Percentiles rank a stretch among this genome's conserved stretches.
Conservation (phyloP, 2,329 filamentous ascomycete species). For the Exophiala dermatitidis region DNA sequence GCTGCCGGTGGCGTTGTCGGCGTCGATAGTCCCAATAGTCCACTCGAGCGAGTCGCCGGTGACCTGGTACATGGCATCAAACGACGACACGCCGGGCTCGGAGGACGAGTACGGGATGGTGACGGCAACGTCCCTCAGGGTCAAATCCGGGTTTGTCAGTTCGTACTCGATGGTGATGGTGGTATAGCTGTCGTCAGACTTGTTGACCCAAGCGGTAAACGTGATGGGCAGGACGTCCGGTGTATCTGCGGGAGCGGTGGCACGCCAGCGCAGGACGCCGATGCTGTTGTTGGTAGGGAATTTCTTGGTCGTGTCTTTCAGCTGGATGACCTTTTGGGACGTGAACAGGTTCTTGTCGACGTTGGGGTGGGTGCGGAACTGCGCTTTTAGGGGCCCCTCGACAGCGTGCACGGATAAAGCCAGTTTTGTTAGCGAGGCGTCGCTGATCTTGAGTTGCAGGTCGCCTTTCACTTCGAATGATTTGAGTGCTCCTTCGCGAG, state of each 20-base stretch:
- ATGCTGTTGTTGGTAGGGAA: constrained; percentile 95
- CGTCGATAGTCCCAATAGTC: constrained; percentile 80
- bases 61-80: constrained; percentile 90
- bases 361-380: constrained; percentile 94
- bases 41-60: constrained; percentile 89
- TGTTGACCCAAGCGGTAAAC: constrained; percentile 97
- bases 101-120: constrained; percentile 77
- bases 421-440: constrained; percentile 82
- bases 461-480: constrained; percentile 87
- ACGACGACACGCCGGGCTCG: constrained; percentile 84
- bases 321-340: constrained; percentile 73
- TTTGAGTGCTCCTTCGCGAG: constrained; percentile 77
- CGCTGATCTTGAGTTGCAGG: constrained; percentile 80
- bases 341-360: constrained; percentile 87
- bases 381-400: constrained; percentile 56
- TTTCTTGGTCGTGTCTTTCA: constrained; percentile 77
- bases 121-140: constrained; percentile 76
- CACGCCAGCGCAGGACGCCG: constrained; percentile 87
- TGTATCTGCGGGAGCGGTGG: constrained; percentile 72
- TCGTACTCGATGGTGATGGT: constrained; percentile 96
- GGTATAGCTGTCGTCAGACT: constrained; percentile 65
- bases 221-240: constrained; percentile 78
- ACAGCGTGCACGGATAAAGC: constrained; percentile 73
- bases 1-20: constrained; percentile 71
- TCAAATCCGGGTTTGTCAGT: constrained; percentile 63